These are phyloP conservation scores for Trichocomaceae sp. DNA, from an alignment of 2,329 filamentous ascomycete species.

Conservation along the genomic window DNA sequence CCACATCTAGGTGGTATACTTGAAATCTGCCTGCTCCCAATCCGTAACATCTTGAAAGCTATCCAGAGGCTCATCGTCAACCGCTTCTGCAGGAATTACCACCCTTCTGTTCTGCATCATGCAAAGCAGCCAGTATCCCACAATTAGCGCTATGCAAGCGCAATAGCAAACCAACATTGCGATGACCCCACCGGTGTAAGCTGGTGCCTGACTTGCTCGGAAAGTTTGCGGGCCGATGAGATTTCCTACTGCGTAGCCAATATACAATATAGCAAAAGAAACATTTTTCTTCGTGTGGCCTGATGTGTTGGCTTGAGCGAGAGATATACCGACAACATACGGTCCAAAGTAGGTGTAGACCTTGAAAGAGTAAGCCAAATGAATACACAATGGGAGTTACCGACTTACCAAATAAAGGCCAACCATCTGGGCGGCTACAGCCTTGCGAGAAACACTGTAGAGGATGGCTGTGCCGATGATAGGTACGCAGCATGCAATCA, in stretches of 20 bases:
- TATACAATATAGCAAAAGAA: slow-evolving; percentile 33
- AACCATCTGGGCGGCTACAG: slow-evolving; percentile 32
- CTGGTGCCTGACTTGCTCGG: slow-evolving; percentile 32
- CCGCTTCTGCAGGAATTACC: neutral
- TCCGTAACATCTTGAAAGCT: slow-evolving; percentile 20
- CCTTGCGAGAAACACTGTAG: slow-evolving; percentile 24
- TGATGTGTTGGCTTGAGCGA: slow-evolving; percentile 27
- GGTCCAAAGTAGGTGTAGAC: slow-evolving; percentile 36
- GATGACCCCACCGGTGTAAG: slow-evolving; percentile 31
- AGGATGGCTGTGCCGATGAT: slow-evolving; percentile 25
- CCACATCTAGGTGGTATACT: slow-evolving; percentile 18
- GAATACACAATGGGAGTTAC: neutral
- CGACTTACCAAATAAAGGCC: slow-evolving; percentile 31
- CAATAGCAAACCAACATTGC: slow-evolving; percentile 33
- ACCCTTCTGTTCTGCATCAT: slow-evolving; percentile 14
- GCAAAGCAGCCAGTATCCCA: slow-evolving; percentile 26
- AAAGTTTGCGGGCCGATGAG: slow-evolving; percentile 40
- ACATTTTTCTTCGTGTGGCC: slow-evolving; percentile 37
- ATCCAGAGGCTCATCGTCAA: slow-evolving; percentile 3
- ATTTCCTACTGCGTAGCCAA: slow-evolving; percentile 36
- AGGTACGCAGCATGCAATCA: slow-evolving; percentile 23
- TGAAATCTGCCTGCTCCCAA: slow-evolving; percentile 20
- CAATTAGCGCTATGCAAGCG: slow-evolving; percentile 25
- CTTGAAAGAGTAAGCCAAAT: neutral
- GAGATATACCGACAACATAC: slow-evolving; percentile 26